Percentiles rank a stretch among this genome's conserved stretches.
Conservation (phyloP, 257 asterid genomes). For the Mentha longifolia region DNA sequence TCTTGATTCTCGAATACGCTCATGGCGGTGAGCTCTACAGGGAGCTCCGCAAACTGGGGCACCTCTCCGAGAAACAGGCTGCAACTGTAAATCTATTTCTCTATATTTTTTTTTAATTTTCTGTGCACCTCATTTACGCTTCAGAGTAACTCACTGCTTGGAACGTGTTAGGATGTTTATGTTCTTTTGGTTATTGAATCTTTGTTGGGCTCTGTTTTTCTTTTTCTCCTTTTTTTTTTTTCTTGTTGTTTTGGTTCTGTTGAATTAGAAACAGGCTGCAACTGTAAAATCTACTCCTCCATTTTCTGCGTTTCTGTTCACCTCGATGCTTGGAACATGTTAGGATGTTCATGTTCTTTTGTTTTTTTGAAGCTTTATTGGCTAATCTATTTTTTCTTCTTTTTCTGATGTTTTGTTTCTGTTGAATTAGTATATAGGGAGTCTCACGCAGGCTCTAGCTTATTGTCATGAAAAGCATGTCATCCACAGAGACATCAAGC, state of each 20-base stretch:
- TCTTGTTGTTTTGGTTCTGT: constrained; percentile 24
- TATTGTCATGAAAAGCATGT: constrained; percentile 93
- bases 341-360: neutral
- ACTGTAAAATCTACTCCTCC: constrained; percentile 43
- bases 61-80: constrained; percentile 73
- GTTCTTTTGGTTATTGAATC: neutral
- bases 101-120: neutral
- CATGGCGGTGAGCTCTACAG: constrained; percentile 86
- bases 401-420: constrained; percentile 26
- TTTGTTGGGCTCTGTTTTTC: neutral
- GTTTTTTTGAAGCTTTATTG: neutral
- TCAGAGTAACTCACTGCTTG: too few species aligned
- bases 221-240: neutral
- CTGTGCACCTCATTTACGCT: too few species aligned
- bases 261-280: constrained; percentile 68
- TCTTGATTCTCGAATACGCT: constrained; percentile 86
- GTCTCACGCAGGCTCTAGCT: constrained; percentile 85
- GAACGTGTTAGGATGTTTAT: too few species aligned
- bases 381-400: constrained; percentile 1
- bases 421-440: constrained; percentile 62
- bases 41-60: constrained; percentile 63
- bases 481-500: constrained; percentile 98
- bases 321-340: too few species aligned
- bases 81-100: constrained; percentile 58
- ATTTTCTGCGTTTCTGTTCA: too few species aligned